These are phyloP conservation scores for Amaranthus tricolor DNA, from an alignment of 179 eudicot genomes.

Conservation along the genomic window DNA sequence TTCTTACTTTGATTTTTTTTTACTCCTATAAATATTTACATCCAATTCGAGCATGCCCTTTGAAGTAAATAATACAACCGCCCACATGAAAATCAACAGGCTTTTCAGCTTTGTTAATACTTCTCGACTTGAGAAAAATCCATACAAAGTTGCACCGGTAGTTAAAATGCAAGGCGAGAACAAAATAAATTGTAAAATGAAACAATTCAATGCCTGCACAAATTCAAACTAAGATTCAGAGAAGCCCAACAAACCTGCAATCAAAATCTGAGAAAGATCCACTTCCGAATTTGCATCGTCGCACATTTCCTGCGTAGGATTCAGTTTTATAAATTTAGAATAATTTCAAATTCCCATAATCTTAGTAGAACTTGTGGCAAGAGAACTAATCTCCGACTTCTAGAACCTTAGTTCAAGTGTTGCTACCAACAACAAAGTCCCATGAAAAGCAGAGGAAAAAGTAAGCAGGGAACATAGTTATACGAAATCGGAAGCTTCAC, in stretches of 20 bases:
- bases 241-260: constrained; percentile 42
- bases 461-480: background rate
- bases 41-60: too few species aligned
- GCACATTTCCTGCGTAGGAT: constrained; percentile 37
- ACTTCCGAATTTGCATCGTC: constrained; percentile 47
- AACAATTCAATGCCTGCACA: background rate
- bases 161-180: background rate
- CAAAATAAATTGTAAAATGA: background rate
- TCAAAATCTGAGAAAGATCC: constrained; percentile 76
- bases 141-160: background rate
- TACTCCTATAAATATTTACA: too few species aligned
- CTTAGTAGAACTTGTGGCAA: too few species aligned
- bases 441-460: background rate
- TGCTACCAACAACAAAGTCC: background rate
- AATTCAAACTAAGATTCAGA: background rate
- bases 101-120: background rate
- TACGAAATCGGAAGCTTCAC: too few species aligned
- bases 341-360: background rate
- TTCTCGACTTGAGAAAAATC: background rate
- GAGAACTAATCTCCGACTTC: too few species aligned
- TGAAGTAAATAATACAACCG: background rate
- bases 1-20: too few species aligned
- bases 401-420: too few species aligned
- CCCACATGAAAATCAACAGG: background rate
- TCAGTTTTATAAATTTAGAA: background rate